These are phyloP conservation scores for Rusavskia elegans DNA, from an alignment of 495 filamentous ascomycete species.

Conservation along the genomic window DNA sequence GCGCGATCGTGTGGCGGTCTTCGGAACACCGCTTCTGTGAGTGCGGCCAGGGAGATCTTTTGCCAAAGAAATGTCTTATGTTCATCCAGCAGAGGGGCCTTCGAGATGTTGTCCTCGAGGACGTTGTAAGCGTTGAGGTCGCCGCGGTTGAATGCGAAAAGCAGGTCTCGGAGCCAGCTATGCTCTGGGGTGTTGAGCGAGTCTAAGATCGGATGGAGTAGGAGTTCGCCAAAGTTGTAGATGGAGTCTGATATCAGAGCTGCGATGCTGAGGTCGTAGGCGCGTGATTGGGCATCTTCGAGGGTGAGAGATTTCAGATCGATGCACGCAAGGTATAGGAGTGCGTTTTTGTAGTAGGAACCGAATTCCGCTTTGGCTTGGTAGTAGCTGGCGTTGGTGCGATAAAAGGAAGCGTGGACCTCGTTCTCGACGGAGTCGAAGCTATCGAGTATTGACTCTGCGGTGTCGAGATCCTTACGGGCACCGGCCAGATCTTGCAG, in stretches of 20 bases:
- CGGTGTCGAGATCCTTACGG: constrained; percentile 69
- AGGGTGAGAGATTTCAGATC: constrained; percentile 56
- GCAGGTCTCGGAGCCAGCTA: constrained; percentile 77
- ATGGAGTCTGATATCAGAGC: constrained; percentile 86
- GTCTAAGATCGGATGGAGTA: constrained; percentile 91
- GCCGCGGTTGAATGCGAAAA: constrained; percentile 95
- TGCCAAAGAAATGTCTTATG: constrained; percentile 76
- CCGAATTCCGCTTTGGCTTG: constrained; percentile 83
- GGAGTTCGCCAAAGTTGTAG: constrained; percentile 98
- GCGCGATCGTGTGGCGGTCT: constrained; percentile 89
- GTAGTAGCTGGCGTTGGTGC: constrained; percentile 88
- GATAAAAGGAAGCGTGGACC: constrained; percentile 95
- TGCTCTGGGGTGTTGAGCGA: constrained; percentile 49
- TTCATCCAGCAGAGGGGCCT: constrained; percentile 60
- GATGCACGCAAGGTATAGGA: constrained; percentile 96
- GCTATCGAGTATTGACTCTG: constrained; percentile 71
- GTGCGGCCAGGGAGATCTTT: constrained; percentile 90
- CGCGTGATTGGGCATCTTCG: constrained; percentile 58
- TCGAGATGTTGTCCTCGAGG: constrained; percentile 58
- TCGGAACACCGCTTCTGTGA: constrained; percentile 93
- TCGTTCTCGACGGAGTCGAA: constrained; percentile 94
- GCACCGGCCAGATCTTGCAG: constrained; percentile 60
- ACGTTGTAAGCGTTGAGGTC: constrained; percentile 77
- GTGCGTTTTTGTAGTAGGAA: constrained; percentile 89
- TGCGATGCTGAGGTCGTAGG: constrained; percentile 84